Evolutionary conservation across 2,329 filamentous ascomycete species (phyloP).

Genomic region (Fusarium torulosum): DNA sequence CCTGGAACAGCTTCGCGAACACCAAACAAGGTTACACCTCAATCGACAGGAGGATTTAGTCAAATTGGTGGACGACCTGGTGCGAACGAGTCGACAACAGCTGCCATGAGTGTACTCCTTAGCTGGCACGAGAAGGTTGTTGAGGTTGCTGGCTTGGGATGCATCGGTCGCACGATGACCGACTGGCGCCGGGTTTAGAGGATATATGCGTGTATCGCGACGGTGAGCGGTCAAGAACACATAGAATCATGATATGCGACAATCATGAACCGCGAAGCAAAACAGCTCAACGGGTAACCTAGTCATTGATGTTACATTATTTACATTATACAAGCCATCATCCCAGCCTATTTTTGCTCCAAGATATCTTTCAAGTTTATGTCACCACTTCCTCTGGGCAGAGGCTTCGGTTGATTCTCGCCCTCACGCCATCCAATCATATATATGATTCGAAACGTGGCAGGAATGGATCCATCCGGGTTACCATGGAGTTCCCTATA

Average conservation of each 20-base stretch:
- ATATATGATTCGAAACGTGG: slow-evolving; percentile 94
- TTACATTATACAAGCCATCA: slow-evolving; percentile 21
- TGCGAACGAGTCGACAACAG: slow-evolving; percentile 77
- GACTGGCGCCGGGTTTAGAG: slow-evolving; percentile 82
- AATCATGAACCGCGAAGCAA: slow-evolving; percentile 14
- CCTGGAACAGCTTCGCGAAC: slow-evolving; percentile 60
- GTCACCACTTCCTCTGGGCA: slow-evolving; percentile 86
- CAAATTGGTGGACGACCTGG: slow-evolving; percentile 74
- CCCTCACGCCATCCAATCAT: slow-evolving; percentile 99
- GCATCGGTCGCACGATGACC: slow-evolving; percentile 94
- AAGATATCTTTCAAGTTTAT: slow-evolving; percentile 88
- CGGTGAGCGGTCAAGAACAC: slow-evolving; percentile 30
- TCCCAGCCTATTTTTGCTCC: slow-evolving; percentile 57
- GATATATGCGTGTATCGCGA: slow-evolving; percentile 17
- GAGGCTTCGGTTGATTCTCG: slow-evolving; percentile 80
- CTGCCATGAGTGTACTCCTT: slow-evolving; percentile 94
- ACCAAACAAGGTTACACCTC: slow-evolving; percentile 69
- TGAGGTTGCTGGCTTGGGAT: slow-evolving; percentile 90
- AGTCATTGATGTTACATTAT: slow-evolving; percentile 27
- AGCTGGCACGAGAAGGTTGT: slow-evolving; percentile 99
- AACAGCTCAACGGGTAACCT: not conserved
- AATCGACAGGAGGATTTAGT: slow-evolving; percentile 85
- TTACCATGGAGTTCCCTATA: slow-evolving; percentile 91
- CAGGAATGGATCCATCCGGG: slow-evolving; percentile 80
- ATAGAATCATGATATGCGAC: slow-evolving; percentile 39